phyloP scores from a whole-genome alignment of 257 asterid genomes.

The Solanum pennellii region DNA sequence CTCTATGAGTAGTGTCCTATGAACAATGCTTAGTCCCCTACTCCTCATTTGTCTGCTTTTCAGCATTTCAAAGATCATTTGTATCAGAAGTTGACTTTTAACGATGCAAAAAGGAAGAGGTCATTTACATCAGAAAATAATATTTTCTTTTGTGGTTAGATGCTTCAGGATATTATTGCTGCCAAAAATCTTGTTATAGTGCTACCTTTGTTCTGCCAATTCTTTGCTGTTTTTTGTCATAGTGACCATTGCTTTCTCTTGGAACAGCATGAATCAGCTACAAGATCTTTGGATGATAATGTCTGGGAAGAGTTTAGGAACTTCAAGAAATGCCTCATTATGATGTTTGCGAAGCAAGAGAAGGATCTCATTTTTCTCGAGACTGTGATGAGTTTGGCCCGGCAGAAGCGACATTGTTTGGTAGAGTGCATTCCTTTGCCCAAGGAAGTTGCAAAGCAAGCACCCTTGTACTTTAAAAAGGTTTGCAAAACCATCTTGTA shows the following conservation, averaged over 20 bases:
- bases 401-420: constrained; percentile 78
- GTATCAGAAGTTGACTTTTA: neutral
- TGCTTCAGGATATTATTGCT: neutral
- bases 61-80: neutral
- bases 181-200: neutral
- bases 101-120: neutral
- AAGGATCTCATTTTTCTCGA: constrained; percentile 76
- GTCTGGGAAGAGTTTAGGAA: constrained; percentile 93
- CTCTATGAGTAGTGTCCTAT: neutral
- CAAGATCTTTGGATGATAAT: constrained; percentile 72
- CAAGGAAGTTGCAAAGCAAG: constrained; percentile 69
- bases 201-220: neutral
- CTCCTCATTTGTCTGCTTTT: neutral
- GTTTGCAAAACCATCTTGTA: constrained; percentile 13
- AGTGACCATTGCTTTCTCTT: neutral
- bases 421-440: constrained; percentile 91
- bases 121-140: neutral
- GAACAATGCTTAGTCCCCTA: neutral
- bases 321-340: constrained; percentile 94
- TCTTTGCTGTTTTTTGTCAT: neutral
- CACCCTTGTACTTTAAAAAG: constrained; percentile 92
- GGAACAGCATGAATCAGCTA: constrained; percentile 78
- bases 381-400: constrained; percentile 77
- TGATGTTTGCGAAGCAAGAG: constrained; percentile 86
- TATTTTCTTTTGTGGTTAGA: neutral